Conservation (phyloP, 148 eudicot genomes). For the Gaultheria prostrata region DNA sequence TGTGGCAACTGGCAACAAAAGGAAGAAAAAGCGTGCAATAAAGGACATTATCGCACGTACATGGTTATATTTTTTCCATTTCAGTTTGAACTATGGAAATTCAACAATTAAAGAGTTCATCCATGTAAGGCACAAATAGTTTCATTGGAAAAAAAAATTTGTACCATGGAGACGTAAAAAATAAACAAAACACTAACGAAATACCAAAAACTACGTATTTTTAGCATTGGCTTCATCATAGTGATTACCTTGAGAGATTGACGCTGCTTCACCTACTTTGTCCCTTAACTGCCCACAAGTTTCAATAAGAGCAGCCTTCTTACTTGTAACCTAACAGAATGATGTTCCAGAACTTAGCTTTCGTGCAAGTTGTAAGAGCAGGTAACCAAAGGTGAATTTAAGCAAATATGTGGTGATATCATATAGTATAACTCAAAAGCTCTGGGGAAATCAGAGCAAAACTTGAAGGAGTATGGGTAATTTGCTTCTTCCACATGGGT, state of each 20-base stretch:
- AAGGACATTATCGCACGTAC: neutral
- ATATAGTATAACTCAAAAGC: neutral
- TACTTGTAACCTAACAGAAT: constrained; percentile 71
- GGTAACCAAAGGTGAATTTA: neutral
- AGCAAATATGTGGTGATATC: neutral
- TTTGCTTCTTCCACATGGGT: neutral
- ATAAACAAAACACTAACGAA: neutral
- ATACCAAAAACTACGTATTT: neutral
- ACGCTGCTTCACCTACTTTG: constrained; percentile 71
- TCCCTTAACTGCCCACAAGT: constrained; percentile 55
- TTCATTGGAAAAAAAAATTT: neutral
- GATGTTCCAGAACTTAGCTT: neutral
- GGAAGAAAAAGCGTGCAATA: neutral
- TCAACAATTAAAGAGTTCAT: neutral
- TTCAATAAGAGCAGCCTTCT: constrained; percentile 91
- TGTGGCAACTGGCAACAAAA: neutral
- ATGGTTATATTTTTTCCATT: neutral
- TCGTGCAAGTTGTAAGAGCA: constrained; percentile 4
- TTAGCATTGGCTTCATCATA: neutral
- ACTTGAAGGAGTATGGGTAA: neutral
- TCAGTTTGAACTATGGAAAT: neutral
- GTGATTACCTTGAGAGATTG: constrained; percentile 66
- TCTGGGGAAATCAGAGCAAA: neutral
- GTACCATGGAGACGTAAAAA: neutral
- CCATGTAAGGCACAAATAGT: neutral